Conservation (phyloP, 768 basidiomycete genomes). For the Lactifluus hygrophoroides region DNA sequence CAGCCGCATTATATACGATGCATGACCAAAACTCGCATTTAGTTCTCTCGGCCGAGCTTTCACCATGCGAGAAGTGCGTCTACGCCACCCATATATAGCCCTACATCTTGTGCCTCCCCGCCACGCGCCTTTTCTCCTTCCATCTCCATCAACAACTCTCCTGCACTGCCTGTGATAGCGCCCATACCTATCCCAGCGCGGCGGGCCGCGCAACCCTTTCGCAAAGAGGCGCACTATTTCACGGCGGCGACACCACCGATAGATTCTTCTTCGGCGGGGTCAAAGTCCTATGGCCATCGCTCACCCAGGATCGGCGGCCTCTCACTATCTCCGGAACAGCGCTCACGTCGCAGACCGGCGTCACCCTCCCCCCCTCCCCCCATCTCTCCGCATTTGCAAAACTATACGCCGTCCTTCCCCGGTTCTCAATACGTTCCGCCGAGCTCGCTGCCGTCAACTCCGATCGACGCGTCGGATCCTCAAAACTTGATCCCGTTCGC, state of each 20-base stretch:
- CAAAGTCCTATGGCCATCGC: not conserved
- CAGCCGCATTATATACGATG: not conserved
- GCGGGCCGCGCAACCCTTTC: not conserved
- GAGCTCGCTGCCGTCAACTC: not conserved
- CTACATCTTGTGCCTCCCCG: not conserved
- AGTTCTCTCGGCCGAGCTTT: not conserved
- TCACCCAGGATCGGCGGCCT: not conserved
- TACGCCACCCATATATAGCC: not conserved
- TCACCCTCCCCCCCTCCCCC: not conserved
- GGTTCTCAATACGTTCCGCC: not conserved
- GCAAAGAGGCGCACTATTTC: not conserved
- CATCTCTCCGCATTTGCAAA: not conserved
- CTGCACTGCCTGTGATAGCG: not conserved
- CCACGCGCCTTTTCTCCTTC: conserved; percentile 1
- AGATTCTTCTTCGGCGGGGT: not conserved
- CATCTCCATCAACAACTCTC: not conserved
- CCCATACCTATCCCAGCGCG: not conserved
- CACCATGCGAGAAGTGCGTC: conserved; percentile 9
- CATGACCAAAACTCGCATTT: not conserved
- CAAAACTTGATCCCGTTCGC: conserved; percentile 15
- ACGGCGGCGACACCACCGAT: conserved; percentile 3
- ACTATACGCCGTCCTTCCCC: conserved; percentile 2
- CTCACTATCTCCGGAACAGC: not conserved
- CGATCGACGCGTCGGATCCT: conserved; percentile 5
- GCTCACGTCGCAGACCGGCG: not conserved